These are phyloP conservation scores for Cytospora piceicola DNA, from an alignment of 2,329 filamentous ascomycete genomes.

Conservation along the genomic window DNA sequence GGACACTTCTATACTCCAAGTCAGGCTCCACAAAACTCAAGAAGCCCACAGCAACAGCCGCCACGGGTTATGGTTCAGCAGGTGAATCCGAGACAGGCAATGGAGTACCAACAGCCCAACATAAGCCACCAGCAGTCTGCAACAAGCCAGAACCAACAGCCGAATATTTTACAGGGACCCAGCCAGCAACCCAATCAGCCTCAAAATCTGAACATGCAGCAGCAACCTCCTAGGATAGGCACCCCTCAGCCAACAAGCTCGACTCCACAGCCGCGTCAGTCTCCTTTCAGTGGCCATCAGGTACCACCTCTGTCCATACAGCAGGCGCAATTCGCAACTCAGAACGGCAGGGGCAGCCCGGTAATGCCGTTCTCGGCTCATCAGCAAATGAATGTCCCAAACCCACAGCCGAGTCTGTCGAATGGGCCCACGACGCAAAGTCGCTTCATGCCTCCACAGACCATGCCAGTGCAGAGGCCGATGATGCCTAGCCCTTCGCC, in stretches of 20 bases:
- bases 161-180: slow-evolving; percentile 14
- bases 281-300: slow-evolving; percentile 25
- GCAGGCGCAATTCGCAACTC: slow-evolving; percentile 19
- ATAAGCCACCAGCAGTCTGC: slow-evolving; percentile 35
- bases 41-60: slow-evolving; percentile 25
- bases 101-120: slow-evolving; percentile 30
- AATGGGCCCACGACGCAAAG: slow-evolving; percentile 22
- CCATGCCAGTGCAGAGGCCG: slow-evolving; percentile 8
- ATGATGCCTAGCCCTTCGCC: slow-evolving; percentile 2
- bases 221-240: slow-evolving; percentile 23
- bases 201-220: slow-evolving; percentile 18
- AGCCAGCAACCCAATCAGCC: slow-evolving; percentile 22
- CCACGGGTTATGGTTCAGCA: slow-evolving; percentile 28
- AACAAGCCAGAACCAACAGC: slow-evolving; percentile 34
- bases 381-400: slow-evolving; percentile 15
- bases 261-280: slow-evolving; percentile 25
- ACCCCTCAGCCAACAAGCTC: slow-evolving; percentile 23
- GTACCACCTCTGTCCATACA: slow-evolving; percentile 23
- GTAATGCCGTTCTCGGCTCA: slow-evolving; percentile 23
- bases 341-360: slow-evolving; percentile 20
- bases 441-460: slow-evolving; percentile 23
- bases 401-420: slow-evolving; percentile 1
- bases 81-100: slow-evolving; percentile 22
- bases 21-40: slow-evolving; percentile 16
- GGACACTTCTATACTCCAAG: slow-evolving; percentile 8